A percentile compares a stretch with the other conserved stretches of the same genome.
Conservation (phyloP, 495 filamentous ascomycete genomes). For the Neurospora sp. region DNA sequence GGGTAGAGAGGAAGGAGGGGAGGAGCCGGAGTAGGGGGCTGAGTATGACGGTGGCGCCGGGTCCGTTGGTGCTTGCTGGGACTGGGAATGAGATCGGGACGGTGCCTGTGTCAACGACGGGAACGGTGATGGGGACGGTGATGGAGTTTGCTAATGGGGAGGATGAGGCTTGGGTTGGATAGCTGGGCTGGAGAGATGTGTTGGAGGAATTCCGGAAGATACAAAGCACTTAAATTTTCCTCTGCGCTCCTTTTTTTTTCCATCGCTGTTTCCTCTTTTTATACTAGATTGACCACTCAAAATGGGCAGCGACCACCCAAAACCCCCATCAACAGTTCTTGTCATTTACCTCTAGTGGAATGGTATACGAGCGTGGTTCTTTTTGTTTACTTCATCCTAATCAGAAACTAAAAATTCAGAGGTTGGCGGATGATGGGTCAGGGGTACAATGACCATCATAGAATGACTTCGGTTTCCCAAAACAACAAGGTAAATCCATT, state of each 20-base stretch:
- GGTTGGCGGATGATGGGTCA: not conserved
- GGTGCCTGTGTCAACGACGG: not conserved
- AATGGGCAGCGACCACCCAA: not conserved
- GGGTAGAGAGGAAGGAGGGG: not conserved
- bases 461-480: not conserved
- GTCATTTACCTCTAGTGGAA: too few species aligned
- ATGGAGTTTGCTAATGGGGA: not conserved
- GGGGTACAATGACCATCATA: not conserved
- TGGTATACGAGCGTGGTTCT: not conserved
- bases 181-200: not conserved
- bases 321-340: too few species aligned
- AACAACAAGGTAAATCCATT: not conserved
- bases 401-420: not conserved
- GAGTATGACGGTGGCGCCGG: too few species aligned
- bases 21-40: not conserved
- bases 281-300: not conserved
- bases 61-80: too few species aligned
- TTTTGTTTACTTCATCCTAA: not conserved
- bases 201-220: not conserved
- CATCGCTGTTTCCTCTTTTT: not conserved
- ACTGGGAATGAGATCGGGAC: too few species aligned
- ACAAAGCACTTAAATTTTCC: not conserved
- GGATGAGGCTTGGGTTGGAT: not conserved
- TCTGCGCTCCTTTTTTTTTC: accelerated
- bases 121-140: not conserved